Conservation (phyloP, 441 rosid species). For the Omphalea diandra region DNA sequence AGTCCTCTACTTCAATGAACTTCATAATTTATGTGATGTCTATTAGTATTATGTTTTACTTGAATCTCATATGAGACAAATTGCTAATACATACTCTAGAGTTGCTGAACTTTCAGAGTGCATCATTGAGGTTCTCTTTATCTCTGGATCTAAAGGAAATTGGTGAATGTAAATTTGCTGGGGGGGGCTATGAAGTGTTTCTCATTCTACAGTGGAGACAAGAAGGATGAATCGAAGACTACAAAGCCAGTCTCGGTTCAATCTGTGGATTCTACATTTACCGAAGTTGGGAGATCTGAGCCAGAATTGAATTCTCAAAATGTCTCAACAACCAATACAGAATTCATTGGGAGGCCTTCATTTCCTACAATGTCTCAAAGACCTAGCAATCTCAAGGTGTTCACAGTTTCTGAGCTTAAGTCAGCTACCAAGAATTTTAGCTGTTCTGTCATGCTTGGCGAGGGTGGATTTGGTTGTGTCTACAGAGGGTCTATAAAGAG, state of each 20-base stretch:
- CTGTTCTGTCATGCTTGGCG: conserved; percentile 78
- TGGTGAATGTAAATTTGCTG: conserved; percentile 21
- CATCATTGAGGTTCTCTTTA: conserved; percentile 14
- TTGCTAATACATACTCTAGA: not conserved
- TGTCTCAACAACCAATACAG: conserved; percentile 51
- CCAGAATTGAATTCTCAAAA: conserved; percentile 58
- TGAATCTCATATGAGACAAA: not conserved
- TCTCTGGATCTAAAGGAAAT: conserved; percentile 33
- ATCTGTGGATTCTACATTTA: conserved; percentile 34
- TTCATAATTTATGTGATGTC: not conserved
- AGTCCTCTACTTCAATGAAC: not conserved
- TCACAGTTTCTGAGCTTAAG: conserved; percentile 68
- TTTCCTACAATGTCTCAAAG: conserved; percentile 48
- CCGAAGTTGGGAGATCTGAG: conserved; percentile 49
- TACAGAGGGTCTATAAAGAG: conserved; percentile 85
- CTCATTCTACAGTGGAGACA: conserved; percentile 46
- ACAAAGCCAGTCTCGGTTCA: conserved; percentile 38
- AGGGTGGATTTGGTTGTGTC: conserved; percentile 97
- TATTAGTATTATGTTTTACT: not conserved
- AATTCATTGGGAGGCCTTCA: conserved; percentile 51
- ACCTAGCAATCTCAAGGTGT: conserved; percentile 61
- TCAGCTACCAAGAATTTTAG: conserved; percentile 71
- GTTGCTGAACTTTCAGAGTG: not conserved
- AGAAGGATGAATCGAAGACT: conserved; percentile 52
- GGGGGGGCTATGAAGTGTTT: conserved; percentile 74